These are phyloP conservation scores for Calonectria honghensis DNA, from an alignment of 2,329 filamentous ascomycete genomes.

Conservation along the genomic window DNA sequence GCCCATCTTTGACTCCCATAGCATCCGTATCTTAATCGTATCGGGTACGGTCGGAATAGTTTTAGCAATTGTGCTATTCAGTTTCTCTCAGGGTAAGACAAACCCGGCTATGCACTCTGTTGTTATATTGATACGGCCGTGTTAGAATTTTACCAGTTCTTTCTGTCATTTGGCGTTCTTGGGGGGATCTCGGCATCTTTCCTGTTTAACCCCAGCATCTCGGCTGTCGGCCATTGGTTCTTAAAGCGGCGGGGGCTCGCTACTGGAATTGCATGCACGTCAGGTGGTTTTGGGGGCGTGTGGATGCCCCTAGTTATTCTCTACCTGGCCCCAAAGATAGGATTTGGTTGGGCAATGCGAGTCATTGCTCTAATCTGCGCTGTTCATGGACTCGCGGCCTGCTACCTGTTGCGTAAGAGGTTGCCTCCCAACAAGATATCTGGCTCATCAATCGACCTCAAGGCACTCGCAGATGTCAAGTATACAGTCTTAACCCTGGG, in stretches of 20 bases:
- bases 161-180: slow-evolving; percentile 80
- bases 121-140: background rate
- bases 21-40: slow-evolving; percentile 6
- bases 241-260: slow-evolving; percentile 77
- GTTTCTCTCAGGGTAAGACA: slow-evolving; percentile 16
- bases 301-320: slow-evolving; percentile 64
- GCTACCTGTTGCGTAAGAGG: slow-evolving; percentile 61
- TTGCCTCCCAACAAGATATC: slow-evolving; percentile 68
- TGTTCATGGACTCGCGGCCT: slow-evolving; percentile 54
- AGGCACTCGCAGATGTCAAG: slow-evolving; percentile 69
- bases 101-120: too few species aligned
- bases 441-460: slow-evolving; percentile 67
- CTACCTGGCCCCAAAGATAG: slow-evolving; percentile 51
- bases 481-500: slow-evolving; percentile 69
- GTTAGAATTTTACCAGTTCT: slow-evolving; percentile 80
- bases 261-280: slow-evolving; percentile 81
- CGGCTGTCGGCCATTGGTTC: slow-evolving; percentile 83
- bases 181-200: slow-evolving; percentile 79
- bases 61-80: slow-evolving; percentile 7
- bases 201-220: slow-evolving; percentile 81
- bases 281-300: slow-evolving; percentile 76
- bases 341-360: slow-evolving; percentile 57
- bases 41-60: slow-evolving; percentile 26
- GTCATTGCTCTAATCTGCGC: slow-evolving; percentile 55
- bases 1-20: slow-evolving; percentile 29